Evolutionary conservation across 352 stramenopile species (phyloP).

Genomic region (Phytophthora multivora): DNA sequence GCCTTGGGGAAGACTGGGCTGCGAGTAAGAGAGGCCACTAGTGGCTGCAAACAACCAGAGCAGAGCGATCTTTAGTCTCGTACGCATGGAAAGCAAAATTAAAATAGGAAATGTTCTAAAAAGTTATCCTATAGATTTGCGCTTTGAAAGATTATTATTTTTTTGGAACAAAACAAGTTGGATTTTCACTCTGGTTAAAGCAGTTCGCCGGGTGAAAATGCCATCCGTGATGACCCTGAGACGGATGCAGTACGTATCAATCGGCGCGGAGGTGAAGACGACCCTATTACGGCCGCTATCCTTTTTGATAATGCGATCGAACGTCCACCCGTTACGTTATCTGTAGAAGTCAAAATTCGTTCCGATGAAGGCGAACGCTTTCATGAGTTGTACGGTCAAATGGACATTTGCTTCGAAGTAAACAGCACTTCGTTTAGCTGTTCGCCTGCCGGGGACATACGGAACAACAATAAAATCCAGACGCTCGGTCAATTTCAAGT

Average conservation of each 20-base stretch:
- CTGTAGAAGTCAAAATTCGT: background rate
- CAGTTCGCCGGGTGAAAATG: no score
- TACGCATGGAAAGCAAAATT: no score
- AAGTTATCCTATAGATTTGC: no score
- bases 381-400: background rate
- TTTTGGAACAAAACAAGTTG: no score
- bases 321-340: background rate
- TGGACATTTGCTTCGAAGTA: background rate
- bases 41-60: no score
- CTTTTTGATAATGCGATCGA: background rate
- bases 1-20: no score
- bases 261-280: background rate
- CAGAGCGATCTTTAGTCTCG: no score
- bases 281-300: background rate
- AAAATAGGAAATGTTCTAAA: no score
- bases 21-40: no score
- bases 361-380: background rate
- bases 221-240: no score
- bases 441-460: background rate
- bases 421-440: background rate
- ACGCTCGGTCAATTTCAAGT: background rate
- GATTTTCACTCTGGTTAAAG: no score
- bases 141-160: no score
- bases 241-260: background rate
- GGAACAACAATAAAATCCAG: background rate